A percentile compares a stretch with the other conserved stretches of the same genome.
Conservation (phyloP, 257 asterid genomes). For the Nyctanthes arbortristis region DNA sequence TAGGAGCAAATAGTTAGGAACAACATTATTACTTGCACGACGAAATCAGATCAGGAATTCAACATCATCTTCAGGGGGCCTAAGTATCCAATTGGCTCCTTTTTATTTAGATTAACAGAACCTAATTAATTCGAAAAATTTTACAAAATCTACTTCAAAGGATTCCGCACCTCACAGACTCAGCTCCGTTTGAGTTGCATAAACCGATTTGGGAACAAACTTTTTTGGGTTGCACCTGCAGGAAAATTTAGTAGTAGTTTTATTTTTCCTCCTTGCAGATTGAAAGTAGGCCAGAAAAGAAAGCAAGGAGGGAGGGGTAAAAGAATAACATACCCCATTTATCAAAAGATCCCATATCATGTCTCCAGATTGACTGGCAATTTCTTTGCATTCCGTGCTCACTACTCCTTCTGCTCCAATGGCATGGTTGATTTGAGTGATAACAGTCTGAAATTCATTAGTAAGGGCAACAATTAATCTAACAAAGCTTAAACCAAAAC, state of each 20-base stretch:
- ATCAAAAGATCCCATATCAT: constrained; percentile 83
- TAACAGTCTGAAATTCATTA: constrained; percentile 51
- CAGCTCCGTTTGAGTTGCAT: constrained; percentile 52
- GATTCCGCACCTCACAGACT: constrained; percentile 53
- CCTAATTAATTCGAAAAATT: too few species aligned
- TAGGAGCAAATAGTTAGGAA: too few species aligned
- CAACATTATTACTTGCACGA: too few species aligned
- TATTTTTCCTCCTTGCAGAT: constrained; percentile 8
- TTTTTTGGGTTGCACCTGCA: constrained; percentile 72
- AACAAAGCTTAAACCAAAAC: not conserved
- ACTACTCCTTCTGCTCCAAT: constrained; percentile 90
- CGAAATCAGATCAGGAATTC: too few species aligned
- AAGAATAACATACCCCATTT: constrained; percentile 51
- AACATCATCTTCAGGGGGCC: too few species aligned
- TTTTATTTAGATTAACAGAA: too few species aligned
- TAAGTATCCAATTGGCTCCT: too few species aligned
- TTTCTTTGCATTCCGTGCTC: constrained; percentile 77
- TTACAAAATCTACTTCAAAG: constrained; percentile 3
- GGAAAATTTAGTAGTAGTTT: not conserved
- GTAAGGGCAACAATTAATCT: not conserved
- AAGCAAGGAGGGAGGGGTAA: not conserved
- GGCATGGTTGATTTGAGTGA: constrained; percentile 89
- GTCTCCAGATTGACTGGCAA: constrained; percentile 75
- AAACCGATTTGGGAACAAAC: constrained; percentile 75
- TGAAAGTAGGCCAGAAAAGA: not conserved